Percentiles rank a stretch among this genome's conserved stretches.
phyloP scores from a whole-genome alignment of 768 basidiomycete species.

The Pleurotus tuoliensis region DNA sequence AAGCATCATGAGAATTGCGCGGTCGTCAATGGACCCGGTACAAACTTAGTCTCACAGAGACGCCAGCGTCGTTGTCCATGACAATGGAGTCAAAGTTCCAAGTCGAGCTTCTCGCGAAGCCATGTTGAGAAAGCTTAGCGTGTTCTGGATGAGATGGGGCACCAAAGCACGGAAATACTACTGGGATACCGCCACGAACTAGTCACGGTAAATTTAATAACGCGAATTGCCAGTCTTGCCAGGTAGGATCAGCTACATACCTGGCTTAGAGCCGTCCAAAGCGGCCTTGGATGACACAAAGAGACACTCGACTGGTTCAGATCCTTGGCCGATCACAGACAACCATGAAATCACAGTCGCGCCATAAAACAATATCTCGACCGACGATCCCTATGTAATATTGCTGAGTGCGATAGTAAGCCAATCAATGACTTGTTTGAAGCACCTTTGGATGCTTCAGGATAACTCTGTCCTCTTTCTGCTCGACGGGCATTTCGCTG shows the following conservation, averaged over 20 bases:
- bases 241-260: neutral
- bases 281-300: conserved; percentile 80
- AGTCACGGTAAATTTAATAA: neutral
- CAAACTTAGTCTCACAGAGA: conserved; percentile 79
- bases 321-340: conserved; percentile 31
- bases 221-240: conserved; percentile 15
- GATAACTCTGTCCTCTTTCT: conserved; percentile 36
- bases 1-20: neutral
- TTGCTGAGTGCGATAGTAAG: neutral
- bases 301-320: conserved; percentile 56
- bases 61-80: conserved; percentile 64
- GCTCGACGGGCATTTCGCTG: conserved; percentile 52
- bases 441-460: conserved; percentile 64
- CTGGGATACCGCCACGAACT: conserved; percentile 49
- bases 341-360: conserved; percentile 90
- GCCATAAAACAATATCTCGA: conserved; percentile 71
- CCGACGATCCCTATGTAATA: conserved; percentile 53
- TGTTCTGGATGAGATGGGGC: conserved; percentile 75
- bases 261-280: conserved; percentile 77
- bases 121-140: conserved; percentile 74
- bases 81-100: conserved; percentile 71
- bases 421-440: neutral
- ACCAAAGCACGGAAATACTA: conserved; percentile 89
- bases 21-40: conserved; percentile 8
- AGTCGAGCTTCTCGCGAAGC: conserved; percentile 75